Base-by-base conservation (phyloP, 257 asterid genomes). In the Orobanche coerulescens region DNA sequence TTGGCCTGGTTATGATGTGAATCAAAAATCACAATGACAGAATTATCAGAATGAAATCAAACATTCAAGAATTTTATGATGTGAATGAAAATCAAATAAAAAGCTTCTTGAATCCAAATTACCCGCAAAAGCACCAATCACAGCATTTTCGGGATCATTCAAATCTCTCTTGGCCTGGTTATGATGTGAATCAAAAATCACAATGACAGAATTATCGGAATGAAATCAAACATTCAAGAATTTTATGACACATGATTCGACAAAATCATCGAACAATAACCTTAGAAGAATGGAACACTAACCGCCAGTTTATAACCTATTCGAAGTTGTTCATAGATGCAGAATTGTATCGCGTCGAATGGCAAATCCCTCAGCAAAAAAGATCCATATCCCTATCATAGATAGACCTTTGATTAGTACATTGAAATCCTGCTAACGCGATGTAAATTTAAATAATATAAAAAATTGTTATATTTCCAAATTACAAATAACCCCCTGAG, bases 251-350 rank as follows among this genome's bases (percentile, higher is more conserved):
- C 25, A 14, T n/a, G 25, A 19, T 24, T 34, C 61, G 67, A 16
- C 60, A 51, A 56, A 9, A 9, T 15, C 3, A n/a, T 34, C 40
- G 39, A 69, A 50, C 22, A 56, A 49, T 8, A 52, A 34, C 56
- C 16, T 36, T 11, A 46, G 26, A 52, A 62, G 70, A 46, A 23
- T 30, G 70, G 70, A 64, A 61, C 13, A 68, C 83, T 82, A 82
- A 92, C 98, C 16, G 96, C 98, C 67, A 78, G 69, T 73, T 88
- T 92, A 77, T 92, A 92, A 58, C 94, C 98, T 47, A 92, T 73
- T 64, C 96, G 93, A 60, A 92, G 83, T 71, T 92, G 98, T 75
- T 92, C 98, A 33, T 88, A 92, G 75, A 87, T 68, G 80, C 95
- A 87, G 73, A 87, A 87, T 56, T 87, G 95, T 64, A 87, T 69